A percentile compares a stretch with the other conserved stretches of the same genome.
phyloP scores from a whole-genome alignment of 768 basidiomycete species.

The Sporobolomyces roseus region DNA sequence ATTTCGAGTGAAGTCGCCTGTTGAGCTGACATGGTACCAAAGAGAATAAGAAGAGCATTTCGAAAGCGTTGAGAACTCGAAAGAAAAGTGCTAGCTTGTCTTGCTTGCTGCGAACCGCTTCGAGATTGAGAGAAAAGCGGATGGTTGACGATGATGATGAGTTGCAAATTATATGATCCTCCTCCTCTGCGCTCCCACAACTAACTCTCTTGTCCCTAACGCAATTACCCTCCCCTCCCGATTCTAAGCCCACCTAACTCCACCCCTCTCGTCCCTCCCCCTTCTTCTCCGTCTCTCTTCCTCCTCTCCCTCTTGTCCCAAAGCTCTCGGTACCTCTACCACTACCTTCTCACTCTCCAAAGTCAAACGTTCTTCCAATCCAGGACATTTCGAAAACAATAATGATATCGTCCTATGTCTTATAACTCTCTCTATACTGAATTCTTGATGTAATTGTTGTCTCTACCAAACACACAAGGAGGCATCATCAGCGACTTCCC shows the following conservation, averaged over 20 bases:
- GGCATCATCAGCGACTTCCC: background rate
- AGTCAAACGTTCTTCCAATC: background rate
- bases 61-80: too few relatives aligned
- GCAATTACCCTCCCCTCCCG: too few relatives aligned
- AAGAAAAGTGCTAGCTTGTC: too few relatives aligned
- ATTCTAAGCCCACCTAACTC: slow-evolving; percentile 28
- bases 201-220: too few relatives aligned
- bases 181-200: too few relatives aligned
- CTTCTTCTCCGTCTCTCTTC: slow-evolving; percentile 11
- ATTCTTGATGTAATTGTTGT: slow-evolving; percentile 9
- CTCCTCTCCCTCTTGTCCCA: background rate
- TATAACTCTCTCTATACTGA: slow-evolving; percentile 25
- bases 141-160: too few relatives aligned
- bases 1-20: too few relatives aligned
- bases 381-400: slow-evolving; percentile 20
- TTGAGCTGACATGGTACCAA: too few relatives aligned
- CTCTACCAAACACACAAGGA: background rate
- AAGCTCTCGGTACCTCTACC: background rate
- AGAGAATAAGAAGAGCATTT: too few relatives aligned
- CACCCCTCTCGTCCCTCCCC: slow-evolving; percentile 30
- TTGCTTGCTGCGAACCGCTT: too few relatives aligned
- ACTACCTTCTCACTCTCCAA: background rate
- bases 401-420: slow-evolving; percentile 24
- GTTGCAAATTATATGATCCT: too few relatives aligned
- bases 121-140: too few relatives aligned